Base-by-base conservation (phyloP, 768 basidiomycete species). In the Termitomyces sp. region DNA sequence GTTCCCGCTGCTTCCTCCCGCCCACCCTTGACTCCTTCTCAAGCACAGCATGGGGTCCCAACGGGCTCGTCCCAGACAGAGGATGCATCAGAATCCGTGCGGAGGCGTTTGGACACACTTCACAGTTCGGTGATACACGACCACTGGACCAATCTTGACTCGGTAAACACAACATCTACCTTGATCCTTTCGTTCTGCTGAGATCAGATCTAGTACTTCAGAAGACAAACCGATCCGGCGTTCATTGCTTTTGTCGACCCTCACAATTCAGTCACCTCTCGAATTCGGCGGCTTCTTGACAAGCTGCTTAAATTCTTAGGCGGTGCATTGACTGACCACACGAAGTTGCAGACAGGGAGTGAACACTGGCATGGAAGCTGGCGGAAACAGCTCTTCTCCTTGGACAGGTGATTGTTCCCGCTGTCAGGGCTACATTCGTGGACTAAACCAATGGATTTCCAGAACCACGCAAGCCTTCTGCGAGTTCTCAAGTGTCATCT, bases 361-460 rank as follows among this genome's bases (percentile, higher is more conserved):
- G 49, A 47, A 11, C 54, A 39, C 34, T 63, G 62, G 62, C 57
- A 53, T 18, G 48, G 13, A 44, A 58, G 55, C 20, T 46, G 50
- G 50, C 33, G 13, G 8, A 60, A 52, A 6, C 49, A 58, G 31
- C 57, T 60, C 42, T 39, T 49, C 7, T 63, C 62, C 15, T 39
- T 63, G 54, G 57, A 58, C 34, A 63, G 62, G 62, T 63, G 45
- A 54, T 47, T 37, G 15, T 18, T 54, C 52, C 16, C 13, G 31
- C 54, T 47, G 13, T 34, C 46, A 37, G n/a, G 20, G n/a, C 22
- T 1, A 33, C n/a, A 12, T 18, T 42, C 27, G 15, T 18, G 50
- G 33, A 33, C 55, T 60, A n/a, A 60, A 31, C 41, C 7, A n/a
- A 37, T 9, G 34, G 15, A 33, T 46, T 49, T 54, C 31, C 44